phyloP scores from a whole-genome alignment of 306 rosid genomes.

The Cucurbita pepo region DNA sequence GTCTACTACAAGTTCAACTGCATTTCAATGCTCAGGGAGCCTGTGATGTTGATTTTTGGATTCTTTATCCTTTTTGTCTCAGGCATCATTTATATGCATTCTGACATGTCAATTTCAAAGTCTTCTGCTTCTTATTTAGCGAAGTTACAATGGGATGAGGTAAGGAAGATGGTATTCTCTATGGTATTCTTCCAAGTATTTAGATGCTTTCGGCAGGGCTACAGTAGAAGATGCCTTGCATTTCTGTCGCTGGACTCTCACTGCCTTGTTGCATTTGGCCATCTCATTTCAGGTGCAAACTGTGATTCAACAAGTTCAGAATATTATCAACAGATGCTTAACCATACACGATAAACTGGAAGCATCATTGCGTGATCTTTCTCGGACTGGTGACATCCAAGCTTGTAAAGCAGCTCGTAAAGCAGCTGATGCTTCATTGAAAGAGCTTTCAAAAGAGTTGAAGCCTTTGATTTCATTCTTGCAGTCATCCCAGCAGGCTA shows the following conservation, averaged over 20 bases:
- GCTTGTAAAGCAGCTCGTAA: slow-evolving; percentile 83
- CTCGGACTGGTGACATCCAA: slow-evolving; percentile 77
- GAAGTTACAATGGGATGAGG: slow-evolving; percentile 95
- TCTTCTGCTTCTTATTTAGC: slow-evolving; percentile 88
- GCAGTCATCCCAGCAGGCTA: slow-evolving; percentile 76
- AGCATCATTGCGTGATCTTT: slow-evolving; percentile 75
- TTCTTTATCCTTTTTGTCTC: slow-evolving; percentile 64
- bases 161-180: slow-evolving; percentile 11
- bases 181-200: neutral
- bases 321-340: slow-evolving; percentile 48
- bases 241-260: neutral
- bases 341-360: slow-evolving; percentile 63
- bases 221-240: neutral
- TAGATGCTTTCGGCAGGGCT: neutral
- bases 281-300: slow-evolving; percentile 58
- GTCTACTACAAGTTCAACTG: slow-evolving; percentile 81
- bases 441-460: slow-evolving; percentile 77
- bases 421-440: slow-evolving; percentile 65
- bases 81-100: slow-evolving; percentile 59
- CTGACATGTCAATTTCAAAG: slow-evolving; percentile 81
- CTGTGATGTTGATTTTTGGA: slow-evolving; percentile 82
- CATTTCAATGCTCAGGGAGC: slow-evolving; percentile 81
- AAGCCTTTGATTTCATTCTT: slow-evolving; percentile 45
- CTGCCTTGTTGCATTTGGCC: neutral
- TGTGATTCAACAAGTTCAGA: slow-evolving; percentile 40